Evolutionary conservation across 2,329 filamentous ascomycete genomes (phyloP).

Genomic region (Rugonectria rugulosa): DNA sequence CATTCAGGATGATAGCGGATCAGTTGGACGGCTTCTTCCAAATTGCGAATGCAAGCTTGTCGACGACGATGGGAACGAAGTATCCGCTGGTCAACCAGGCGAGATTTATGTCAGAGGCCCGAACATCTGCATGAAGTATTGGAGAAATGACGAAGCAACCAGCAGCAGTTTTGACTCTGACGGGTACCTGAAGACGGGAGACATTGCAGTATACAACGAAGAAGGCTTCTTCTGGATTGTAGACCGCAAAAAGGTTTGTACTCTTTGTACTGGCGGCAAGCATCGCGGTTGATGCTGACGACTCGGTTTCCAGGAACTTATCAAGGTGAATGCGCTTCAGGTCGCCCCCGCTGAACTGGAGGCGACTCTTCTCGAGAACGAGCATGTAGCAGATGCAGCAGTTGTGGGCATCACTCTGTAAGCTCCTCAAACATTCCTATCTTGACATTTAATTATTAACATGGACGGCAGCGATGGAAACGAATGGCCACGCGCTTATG

Average conservation of each 20-base stretch:
- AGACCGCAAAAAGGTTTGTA: conserved; percentile 56
- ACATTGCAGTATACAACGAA: conserved; percentile 58
- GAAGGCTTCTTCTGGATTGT: conserved; percentile 55
- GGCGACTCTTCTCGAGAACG: conserved; percentile 57
- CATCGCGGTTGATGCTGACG: background rate
- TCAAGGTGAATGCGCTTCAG: conserved; percentile 66
- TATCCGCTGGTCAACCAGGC: conserved; percentile 54
- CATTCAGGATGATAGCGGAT: conserved; percentile 48
- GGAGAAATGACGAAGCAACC: conserved; percentile 63
- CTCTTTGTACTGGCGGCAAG: no score
- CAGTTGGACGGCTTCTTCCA: conserved; percentile 60
- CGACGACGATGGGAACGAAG: conserved; percentile 60
- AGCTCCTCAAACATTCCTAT: conserved; percentile 14
- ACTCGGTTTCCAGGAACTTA: conserved; percentile 57
- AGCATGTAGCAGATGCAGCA: conserved; percentile 62
- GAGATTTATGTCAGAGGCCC: conserved; percentile 64
- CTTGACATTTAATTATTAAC: background rate
- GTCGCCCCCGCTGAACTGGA: conserved; percentile 68
- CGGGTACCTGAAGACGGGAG: conserved; percentile 67
- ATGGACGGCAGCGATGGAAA: conserved; percentile 47
- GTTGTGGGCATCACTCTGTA: conserved; percentile 60
- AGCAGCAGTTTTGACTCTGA: conserved; percentile 56
- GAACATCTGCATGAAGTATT: conserved; percentile 66
- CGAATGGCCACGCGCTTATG: conserved; percentile 62
- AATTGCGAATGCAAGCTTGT: conserved; percentile 63